A percentile compares a stretch with the other conserved stretches of the same genome.
Evolutionary conservation across 202 grass and related monocot species (phyloP).

Genomic region (Hordeum pubiflorum): DNA sequence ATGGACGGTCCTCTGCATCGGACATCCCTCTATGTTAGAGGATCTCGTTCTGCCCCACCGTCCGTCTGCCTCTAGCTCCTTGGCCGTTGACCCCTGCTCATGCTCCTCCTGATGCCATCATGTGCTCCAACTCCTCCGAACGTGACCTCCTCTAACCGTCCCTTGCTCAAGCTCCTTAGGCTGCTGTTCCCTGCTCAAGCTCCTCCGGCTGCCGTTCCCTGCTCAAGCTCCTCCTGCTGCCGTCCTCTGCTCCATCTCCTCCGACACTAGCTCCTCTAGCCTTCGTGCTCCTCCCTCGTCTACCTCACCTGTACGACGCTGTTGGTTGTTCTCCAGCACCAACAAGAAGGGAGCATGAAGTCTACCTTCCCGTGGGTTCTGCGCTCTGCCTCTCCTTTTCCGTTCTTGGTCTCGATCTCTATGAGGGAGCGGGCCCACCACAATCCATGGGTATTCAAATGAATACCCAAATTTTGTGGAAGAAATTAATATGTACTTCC

Average conservation of each 20-base stretch:
- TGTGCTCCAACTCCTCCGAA: too few species aligned
- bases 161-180: background rate
- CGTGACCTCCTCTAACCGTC: too few species aligned
- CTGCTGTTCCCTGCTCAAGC: background rate
- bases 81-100: too few species aligned
- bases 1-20: background rate
- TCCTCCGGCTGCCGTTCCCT: background rate
- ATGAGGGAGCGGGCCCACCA: too few species aligned
- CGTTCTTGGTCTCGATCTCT: too few species aligned
- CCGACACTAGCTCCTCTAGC: background rate
- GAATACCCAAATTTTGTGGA: too few species aligned
- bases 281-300: background rate
- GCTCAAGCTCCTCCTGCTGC: too few species aligned
- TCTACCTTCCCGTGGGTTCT: background rate
- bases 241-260: background rate
- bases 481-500: too few species aligned
- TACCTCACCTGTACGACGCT: background rate
- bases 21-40: background rate
- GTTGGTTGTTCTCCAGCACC: background rate
- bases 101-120: too few species aligned
- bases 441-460: too few species aligned
- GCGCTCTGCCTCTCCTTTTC: too few species aligned
- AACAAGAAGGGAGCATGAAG: background rate
- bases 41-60: background rate
- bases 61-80: too few species aligned